Evolutionary conservation across 352 stramenopile species (phyloP), one percentile per base, ranked within the genome.

Genomic region (Saprolegnia diclina): DNA sequence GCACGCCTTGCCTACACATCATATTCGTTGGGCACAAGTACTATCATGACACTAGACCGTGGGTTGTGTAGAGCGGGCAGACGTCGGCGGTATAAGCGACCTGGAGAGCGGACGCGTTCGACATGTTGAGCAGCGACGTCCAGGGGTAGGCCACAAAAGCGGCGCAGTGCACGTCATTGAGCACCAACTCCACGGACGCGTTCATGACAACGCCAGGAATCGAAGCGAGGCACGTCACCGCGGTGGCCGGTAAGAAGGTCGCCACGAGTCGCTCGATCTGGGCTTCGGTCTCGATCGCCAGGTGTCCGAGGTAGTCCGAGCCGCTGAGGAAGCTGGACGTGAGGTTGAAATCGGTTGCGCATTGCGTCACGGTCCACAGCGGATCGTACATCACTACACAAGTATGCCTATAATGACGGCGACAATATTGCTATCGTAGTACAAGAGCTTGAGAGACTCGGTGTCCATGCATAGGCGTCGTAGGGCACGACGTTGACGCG

Each of bases 61-160:
- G 32, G 11, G 40, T 24, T 3, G 45, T 21, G 55, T 53, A 52
- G 11, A 65, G 29, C 19, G 57, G 57, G 24, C 57, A 65, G 14
- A 65, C 19, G 16, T 18, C 26, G 9, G 40, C 55, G 14, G 0
- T 38, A 32, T 65, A 65, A 1, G 19, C 35, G 22, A 29, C 40
- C n/a, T 65, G 26, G n/a, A 26, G 21, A 18, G 57, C 26, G 4
- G 57, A 19, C 10, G 40, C 22, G n/a, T 21, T 65, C 26, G n/a
- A 65, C 19, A 59, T 59, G 52, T 59, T 59, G 24, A 46, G 45
- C 21, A 65, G 4, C 22, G 57, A 48, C 10, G 19, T n/a, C 57
- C 57, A 65, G n/a, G 19, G n/a, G 32, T 37, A 65, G 13, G 57
- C 37, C 13, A 55, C 7, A 1, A 52, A 48, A 6, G 19, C 19